Conservation (phyloP, 139 green algal genomes). For the Limnomonas spitsbergensis region DNA sequence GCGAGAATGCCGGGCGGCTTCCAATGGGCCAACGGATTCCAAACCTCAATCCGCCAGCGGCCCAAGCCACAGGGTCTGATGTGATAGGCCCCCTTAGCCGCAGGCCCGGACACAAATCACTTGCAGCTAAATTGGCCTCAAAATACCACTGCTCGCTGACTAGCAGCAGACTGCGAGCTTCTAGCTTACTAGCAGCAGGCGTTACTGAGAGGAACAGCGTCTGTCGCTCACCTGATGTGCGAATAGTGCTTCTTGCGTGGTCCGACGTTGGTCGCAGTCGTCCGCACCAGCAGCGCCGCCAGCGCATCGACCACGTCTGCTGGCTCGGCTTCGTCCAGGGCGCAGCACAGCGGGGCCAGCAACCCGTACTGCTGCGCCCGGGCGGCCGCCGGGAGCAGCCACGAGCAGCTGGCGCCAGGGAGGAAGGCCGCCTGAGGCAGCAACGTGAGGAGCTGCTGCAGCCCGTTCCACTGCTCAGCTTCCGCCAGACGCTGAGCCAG, state of each 20-base stretch:
- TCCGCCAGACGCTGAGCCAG: neutral
- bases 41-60: no score
- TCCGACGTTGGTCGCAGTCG: conserved; percentile 11
- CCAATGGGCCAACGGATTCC: no score
- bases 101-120: no score
- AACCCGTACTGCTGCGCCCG: conserved; percentile 33
- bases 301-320: conserved; percentile 30
- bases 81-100: no score
- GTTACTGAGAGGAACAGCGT: no score
- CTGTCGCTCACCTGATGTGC: neutral
- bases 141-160: no score
- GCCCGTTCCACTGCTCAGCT: conserved; percentile 11
- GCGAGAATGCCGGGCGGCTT: no score
- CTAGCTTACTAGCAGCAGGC: no score
- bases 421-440: neutral
- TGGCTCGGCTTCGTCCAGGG: conserved; percentile 39
- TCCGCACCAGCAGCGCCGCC: conserved; percentile 30
- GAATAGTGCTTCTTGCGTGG: neutral
- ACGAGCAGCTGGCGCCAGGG: conserved; percentile 12
- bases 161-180: no score
- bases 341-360: conserved; percentile 22
- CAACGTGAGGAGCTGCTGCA: conserved; percentile 17
- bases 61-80: no score
- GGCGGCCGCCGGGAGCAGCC: conserved; percentile 29
- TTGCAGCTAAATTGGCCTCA: no score